Evolutionary conservation across 169 alveolate species (phyloP).

Genomic region (Plasmodium ovale): DNA sequence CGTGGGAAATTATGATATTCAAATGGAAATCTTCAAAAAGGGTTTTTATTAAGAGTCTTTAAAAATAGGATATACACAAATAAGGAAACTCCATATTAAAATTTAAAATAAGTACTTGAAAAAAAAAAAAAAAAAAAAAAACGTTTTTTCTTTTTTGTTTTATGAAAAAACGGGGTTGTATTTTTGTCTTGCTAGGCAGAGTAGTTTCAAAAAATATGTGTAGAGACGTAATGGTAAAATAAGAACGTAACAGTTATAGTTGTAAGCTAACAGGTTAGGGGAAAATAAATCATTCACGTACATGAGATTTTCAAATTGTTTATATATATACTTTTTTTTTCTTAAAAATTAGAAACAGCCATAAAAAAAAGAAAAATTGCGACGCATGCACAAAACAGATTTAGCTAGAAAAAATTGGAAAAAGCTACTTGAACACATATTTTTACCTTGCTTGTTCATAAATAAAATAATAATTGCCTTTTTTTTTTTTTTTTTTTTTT

Average conservation of each 20-base stretch:
- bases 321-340: constrained; percentile 11
- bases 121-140: no score
- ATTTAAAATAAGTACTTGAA: no score
- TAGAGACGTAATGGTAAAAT: not conserved
- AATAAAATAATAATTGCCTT: constrained; percentile 3
- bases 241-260: not conserved
- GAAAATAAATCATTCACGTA: not conserved
- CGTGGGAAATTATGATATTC: not conserved
- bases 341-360: constrained; percentile 1
- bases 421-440: constrained; percentile 16
- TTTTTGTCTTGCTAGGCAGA: not conserved
- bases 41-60: not conserved
- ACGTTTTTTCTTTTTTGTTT: not conserved
- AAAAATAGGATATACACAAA: not conserved
- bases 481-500: not conserved
- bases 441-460: constrained; percentile 32
- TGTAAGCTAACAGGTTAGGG: not conserved
- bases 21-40: not conserved
- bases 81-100: not conserved
- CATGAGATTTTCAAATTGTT: not conserved
- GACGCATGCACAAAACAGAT: constrained; percentile 16
- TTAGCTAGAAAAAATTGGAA: constrained; percentile 1
- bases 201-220: not conserved
- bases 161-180: not conserved
- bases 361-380: constrained; percentile 12